Base-by-base conservation (phyloP, 75 land plant species). In the Ceratopteris richardii region DNA sequence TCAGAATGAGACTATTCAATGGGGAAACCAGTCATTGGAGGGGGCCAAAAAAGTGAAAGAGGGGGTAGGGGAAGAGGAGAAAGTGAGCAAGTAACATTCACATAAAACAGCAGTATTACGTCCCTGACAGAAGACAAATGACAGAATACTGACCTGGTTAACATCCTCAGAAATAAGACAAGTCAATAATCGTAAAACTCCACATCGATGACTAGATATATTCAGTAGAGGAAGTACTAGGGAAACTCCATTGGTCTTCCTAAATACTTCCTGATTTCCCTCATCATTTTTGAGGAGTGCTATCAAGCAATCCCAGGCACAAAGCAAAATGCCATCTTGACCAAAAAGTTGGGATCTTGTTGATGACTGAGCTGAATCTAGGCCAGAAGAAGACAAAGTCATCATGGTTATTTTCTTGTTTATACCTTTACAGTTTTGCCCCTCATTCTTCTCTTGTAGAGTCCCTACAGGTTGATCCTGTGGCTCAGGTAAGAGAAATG, bases 231-330 rank as follows among this genome's bases (percentile, higher is more conserved):
- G 99, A 40, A 90, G 72, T 31, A 83, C 46, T 42, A 71, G 69
- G 7, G 70, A 56, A 37, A 90, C 75, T 29, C 92, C 91, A 77
- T 87, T 80, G 21, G 76, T 51, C 44, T 84, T 73, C 22, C 99
- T 67, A 51, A 95, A 86, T 39, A 79, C 58, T 56, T 80, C 62
- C 61, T 95, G 99, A 63, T 82, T 95, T 10, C 68, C 75, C 48
- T 95, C 99, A 36, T 83, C 74, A 72, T 77, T 84, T 69, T 72
- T 86, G 24, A 95, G 22, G 41, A 95, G 64, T 23, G 85, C 79
- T 14, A 80, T 70, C 36, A 95, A 62, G 65, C 92, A 95, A 57
- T 84, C 82, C 99, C 99, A 95, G 25, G 86, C 83, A 64, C 75
- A 61, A 37, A 57, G 51, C 33, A 82, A 65, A 26, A 88, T 86